Percentiles rank a stretch among this genome's conserved stretches.
Evolutionary conservation across 495 filamentous ascomycete genomes (phyloP).

Genomic region (Echria macrotheca): DNA sequence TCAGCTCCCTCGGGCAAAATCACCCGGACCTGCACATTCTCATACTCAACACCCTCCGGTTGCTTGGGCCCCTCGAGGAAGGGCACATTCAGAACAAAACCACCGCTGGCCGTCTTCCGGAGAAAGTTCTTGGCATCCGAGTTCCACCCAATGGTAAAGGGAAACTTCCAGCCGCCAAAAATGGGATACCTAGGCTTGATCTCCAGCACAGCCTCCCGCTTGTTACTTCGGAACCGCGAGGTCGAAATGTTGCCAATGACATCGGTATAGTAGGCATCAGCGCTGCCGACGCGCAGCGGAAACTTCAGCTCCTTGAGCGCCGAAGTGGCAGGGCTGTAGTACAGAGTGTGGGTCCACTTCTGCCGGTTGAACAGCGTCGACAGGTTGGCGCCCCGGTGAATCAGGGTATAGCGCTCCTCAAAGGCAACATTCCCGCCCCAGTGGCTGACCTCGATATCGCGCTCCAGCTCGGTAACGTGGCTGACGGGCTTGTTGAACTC

Average conservation of each 20-base stretch:
- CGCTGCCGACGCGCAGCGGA: conserved; percentile 69
- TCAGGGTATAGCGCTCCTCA: conserved; percentile 88
- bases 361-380: conserved; percentile 81
- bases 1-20: conserved; percentile 87
- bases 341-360: conserved; percentile 68
- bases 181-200: conserved; percentile 88
- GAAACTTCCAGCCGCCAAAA: conserved; percentile 97
- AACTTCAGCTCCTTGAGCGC: conserved; percentile 79
- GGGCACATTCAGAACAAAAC: conserved; percentile 87
- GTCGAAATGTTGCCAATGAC: conserved; percentile 97
- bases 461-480: conserved; percentile 68
- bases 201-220: conserved; percentile 75
- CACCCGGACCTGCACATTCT: conserved; percentile 70
- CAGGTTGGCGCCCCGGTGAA: conserved; percentile 79
- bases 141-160: conserved; percentile 93
- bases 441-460: conserved; percentile 91
- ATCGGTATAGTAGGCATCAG: conserved; percentile 89
- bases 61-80: conserved; percentile 89
- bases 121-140: conserved; percentile 72
- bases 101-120: conserved; percentile 54
- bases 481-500: conserved; percentile 91
- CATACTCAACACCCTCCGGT: conserved; percentile 78
- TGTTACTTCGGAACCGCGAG: conserved; percentile 74
- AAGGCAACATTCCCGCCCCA: conserved; percentile 96
- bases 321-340: conserved; percentile 67